Conservation (phyloP, 805 yeast species). For the Kodamaea hsintzibuensis region DNA sequence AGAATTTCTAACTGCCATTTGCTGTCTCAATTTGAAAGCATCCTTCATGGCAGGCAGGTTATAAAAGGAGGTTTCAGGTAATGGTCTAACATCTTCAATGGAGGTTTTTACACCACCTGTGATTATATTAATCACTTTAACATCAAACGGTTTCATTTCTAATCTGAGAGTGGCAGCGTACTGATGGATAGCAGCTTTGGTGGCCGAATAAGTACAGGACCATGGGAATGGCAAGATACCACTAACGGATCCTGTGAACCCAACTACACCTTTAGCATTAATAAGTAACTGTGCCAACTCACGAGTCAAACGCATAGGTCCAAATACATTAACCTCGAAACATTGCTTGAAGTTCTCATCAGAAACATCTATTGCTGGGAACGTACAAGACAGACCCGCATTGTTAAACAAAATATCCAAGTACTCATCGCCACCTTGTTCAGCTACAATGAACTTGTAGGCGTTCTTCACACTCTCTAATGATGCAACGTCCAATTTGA, state of each 20-base stretch:
- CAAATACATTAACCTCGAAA: slow-evolving; percentile 68
- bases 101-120: slow-evolving; percentile 78
- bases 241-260: slow-evolving; percentile 73
- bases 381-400: slow-evolving; percentile 77
- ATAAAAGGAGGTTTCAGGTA: slow-evolving; percentile 58
- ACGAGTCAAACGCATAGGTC: slow-evolving; percentile 63
- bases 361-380: slow-evolving; percentile 67
- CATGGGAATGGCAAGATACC: slow-evolving; percentile 75
- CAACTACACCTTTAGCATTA: slow-evolving; percentile 65
- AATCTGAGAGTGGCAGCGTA: slow-evolving; percentile 62
- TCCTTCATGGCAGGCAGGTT: slow-evolving; percentile 50
- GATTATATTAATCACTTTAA: slow-evolving; percentile 64
- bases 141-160: slow-evolving; percentile 73
- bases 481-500: slow-evolving; percentile 60
- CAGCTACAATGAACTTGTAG: slow-evolving; percentile 36
- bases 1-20: slow-evolving; percentile 57
- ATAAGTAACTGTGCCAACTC: slow-evolving; percentile 58
- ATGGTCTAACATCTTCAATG: slow-evolving; percentile 58
- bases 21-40: slow-evolving; percentile 51
- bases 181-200: slow-evolving; percentile 77
- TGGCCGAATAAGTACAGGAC: slow-evolving; percentile 62
- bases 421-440: slow-evolving; percentile 34
- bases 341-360: slow-evolving; percentile 53
- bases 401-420: slow-evolving; percentile 69
- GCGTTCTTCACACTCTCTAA: slow-evolving; percentile 47